Percentiles rank a stretch among this genome's conserved stretches.
Conservation (phyloP, 345 rosid species). For the Moricandia moricandioides region DNA sequence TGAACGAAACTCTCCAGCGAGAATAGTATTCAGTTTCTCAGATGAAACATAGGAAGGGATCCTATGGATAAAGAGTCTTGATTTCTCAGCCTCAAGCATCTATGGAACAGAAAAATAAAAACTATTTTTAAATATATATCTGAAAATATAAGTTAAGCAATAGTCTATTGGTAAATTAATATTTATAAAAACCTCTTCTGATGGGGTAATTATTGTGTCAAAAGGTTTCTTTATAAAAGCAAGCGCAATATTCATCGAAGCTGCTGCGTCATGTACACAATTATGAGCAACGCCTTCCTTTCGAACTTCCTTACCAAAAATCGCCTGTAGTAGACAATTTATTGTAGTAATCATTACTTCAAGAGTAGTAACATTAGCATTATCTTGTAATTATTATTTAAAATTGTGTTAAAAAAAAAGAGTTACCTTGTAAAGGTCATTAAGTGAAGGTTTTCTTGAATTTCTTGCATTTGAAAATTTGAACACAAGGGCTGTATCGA, state of each 20-base stretch:
- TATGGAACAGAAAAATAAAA: conserved; percentile 1
- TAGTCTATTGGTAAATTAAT: background rate
- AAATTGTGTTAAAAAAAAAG: too few relatives aligned
- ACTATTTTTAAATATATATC: too few relatives aligned
- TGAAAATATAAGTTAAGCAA: background rate
- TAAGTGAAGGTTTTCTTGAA: conserved; percentile 56
- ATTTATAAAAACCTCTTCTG: conserved; percentile 40
- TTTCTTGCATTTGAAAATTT: conserved; percentile 42
- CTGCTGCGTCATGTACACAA: conserved; percentile 72
- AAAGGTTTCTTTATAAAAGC: conserved; percentile 50
- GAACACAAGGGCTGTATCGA: conserved; percentile 76
- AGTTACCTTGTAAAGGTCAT: conserved; percentile 20
- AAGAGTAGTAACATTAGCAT: background rate
- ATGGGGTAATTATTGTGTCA: conserved; percentile 36
- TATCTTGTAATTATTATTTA: too few relatives aligned
- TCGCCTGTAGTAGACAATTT: conserved; percentile 27
- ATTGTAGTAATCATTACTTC: background rate
- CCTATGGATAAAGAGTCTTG: conserved; percentile 60
- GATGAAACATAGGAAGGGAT: conserved; percentile 49
- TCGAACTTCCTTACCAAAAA: conserved; percentile 62
- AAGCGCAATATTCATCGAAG: conserved; percentile 74
- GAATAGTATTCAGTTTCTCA: conserved; percentile 30
- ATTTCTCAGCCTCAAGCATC: conserved; percentile 46
- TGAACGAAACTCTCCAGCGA: conserved; percentile 21
- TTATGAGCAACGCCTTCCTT: conserved; percentile 62